Conservation (phyloP, 2,329 filamentous ascomycete species). For the Venturia asperata region DNA sequence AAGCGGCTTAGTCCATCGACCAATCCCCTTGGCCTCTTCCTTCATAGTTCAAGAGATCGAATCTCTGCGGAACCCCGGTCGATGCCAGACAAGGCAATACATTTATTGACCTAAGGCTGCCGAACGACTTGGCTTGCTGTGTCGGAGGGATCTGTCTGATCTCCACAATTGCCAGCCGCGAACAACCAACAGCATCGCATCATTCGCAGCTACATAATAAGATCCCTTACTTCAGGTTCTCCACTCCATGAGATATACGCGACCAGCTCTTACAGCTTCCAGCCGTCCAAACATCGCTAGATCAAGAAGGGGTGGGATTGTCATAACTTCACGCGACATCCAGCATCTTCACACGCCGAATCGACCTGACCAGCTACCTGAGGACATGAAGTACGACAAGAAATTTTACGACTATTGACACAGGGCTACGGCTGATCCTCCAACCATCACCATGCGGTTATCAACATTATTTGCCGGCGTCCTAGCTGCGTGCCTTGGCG, state of each 20-base stretch:
- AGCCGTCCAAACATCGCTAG: not conserved
- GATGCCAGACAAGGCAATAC: not conserved
- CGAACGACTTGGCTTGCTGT: not conserved
- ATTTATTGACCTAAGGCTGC: not conserved
- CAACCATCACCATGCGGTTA: not conserved
- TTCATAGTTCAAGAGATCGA: not conserved
- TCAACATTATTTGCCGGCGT: not conserved
- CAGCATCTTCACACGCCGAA: not conserved
- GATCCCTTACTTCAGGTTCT: not conserved
- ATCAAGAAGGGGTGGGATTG: not conserved
- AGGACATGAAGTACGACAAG: slow-evolving; percentile 4
- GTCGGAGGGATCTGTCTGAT: too few relatives aligned
- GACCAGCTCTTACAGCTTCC: not conserved
- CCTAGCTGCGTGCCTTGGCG: not conserved
- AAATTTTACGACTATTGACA: not conserved
- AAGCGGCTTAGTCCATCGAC: not conserved
- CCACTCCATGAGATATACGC: not conserved
- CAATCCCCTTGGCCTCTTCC: not conserved
- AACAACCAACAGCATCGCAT: not conserved
- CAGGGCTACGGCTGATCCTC: not conserved
- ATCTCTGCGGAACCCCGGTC: not conserved
- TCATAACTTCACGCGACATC: not conserved
- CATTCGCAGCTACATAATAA: not conserved
- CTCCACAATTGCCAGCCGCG: not conserved
- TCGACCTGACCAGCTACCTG: not conserved